Evolutionary conservation across 139 green algal genomes (phyloP).

Genomic region (Picochlorum sp.): DNA sequence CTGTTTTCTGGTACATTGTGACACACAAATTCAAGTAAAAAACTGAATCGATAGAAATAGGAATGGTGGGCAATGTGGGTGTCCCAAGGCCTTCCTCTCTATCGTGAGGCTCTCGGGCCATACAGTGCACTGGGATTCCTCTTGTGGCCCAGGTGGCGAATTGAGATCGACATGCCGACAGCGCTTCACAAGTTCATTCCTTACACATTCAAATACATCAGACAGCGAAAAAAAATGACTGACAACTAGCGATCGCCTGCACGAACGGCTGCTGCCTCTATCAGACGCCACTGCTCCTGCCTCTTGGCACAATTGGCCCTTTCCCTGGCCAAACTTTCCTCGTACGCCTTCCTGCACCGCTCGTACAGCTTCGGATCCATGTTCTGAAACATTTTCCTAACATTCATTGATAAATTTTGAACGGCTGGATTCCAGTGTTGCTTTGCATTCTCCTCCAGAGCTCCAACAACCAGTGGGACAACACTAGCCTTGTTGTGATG

Average conservation of each 20-base stretch:
- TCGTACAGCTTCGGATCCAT: conserved; percentile 90
- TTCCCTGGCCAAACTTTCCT: conserved; percentile 39
- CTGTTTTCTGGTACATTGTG: conserved; percentile 15
- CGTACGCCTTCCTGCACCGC: conserved; percentile 50
- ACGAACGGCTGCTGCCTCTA: conserved; percentile 24
- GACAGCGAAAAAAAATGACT: not conserved
- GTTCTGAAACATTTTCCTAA: conserved; percentile 97
- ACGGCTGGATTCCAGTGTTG: conserved; percentile 97
- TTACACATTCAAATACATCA: conserved; percentile 46
- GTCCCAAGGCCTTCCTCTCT: too few species aligned
- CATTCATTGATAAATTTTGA: conserved; percentile 86
- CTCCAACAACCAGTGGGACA: conserved; percentile 83
- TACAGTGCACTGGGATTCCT: too few species aligned
- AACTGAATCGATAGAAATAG: too few species aligned
- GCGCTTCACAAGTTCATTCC: conserved; percentile 22
- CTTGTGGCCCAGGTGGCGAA: too few species aligned
- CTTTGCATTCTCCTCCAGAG: conserved; percentile 79
- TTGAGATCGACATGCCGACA: too few species aligned
- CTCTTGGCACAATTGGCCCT: conserved; percentile 40
- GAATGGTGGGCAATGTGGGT: too few species aligned
- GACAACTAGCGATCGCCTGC: not conserved
- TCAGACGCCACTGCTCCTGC: conserved; percentile 33
- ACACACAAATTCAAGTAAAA: too few species aligned
- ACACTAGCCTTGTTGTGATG: conserved; percentile 75
- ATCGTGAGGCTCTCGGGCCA: too few species aligned